A percentile compares a stretch with the other conserved stretches of the same genome.
These are phyloP conservation scores for Penicillium sp. DNA, from an alignment of 2,329 filamentous ascomycete genomes.

Conservation along the genomic window DNA sequence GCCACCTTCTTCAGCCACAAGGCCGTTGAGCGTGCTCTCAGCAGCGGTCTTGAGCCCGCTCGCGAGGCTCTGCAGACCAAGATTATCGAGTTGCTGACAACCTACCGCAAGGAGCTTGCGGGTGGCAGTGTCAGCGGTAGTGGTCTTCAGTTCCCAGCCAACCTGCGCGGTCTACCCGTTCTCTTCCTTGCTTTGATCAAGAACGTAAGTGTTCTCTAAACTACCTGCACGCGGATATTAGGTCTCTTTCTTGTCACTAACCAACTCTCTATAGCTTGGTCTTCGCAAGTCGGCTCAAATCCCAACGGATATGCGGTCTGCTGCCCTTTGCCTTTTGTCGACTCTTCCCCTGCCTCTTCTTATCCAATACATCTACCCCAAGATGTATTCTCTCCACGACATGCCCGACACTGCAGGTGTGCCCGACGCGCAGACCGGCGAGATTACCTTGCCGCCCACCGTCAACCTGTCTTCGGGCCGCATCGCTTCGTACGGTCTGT, in stretches of 20 bases:
- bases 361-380: conserved; percentile 89
- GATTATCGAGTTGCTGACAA: conserved; percentile 87
- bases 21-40: conserved; percentile 86
- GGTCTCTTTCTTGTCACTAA: conserved; percentile 27
- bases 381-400: conserved; percentile 85
- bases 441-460: conserved; percentile 83
- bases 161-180: conserved; percentile 83
- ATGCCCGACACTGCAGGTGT: conserved; percentile 94
- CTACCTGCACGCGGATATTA: neutral
- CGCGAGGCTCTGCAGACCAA: conserved; percentile 90
- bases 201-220: conserved; percentile 64
- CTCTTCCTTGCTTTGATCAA: conserved; percentile 95
- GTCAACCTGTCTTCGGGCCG: conserved; percentile 86
- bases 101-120: conserved; percentile 94
- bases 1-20: conserved; percentile 96
- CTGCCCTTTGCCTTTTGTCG: conserved; percentile 89
- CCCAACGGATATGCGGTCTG: conserved; percentile 88
- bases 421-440: conserved; percentile 81
- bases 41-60: conserved; percentile 84
- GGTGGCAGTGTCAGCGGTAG: conserved; percentile 93
- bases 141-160: conserved; percentile 90
- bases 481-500: conserved; percentile 86
- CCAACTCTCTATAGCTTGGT: conserved; percentile 57
- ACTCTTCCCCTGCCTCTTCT: conserved; percentile 87
- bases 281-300: conserved; percentile 92